A percentile compares a stretch with the other conserved stretches of the same genome.
Evolutionary conservation across 2,329 filamentous ascomycete genomes (phyloP).

Genomic region (Westerdykella ornata): DNA sequence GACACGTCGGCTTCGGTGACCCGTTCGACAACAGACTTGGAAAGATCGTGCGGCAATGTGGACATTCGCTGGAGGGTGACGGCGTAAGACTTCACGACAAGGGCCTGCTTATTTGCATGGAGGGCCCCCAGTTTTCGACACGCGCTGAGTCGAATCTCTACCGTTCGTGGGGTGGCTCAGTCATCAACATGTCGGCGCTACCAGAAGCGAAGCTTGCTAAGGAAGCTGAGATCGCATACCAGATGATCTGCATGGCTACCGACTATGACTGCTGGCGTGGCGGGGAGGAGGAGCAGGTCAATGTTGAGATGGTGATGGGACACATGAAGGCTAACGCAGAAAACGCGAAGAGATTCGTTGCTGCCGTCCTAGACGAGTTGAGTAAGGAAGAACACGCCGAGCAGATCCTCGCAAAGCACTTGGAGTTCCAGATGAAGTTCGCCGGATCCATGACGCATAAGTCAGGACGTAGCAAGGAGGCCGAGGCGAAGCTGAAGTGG

Average conservation of each 20-base stretch:
- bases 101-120: slow-evolving; percentile 89
- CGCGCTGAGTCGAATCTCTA: slow-evolving; percentile 95
- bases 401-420: slow-evolving; percentile 72
- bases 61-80: slow-evolving; percentile 70
- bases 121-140: slow-evolving; percentile 97
- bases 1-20: slow-evolving; percentile 91
- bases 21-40: slow-evolving; percentile 80
- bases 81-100: slow-evolving; percentile 77
- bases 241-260: slow-evolving; percentile 99
- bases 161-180: slow-evolving; percentile 82
- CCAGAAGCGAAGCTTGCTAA: slow-evolving; percentile 94
- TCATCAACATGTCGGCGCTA: slow-evolving; percentile 97
- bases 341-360: slow-evolving; percentile 81
- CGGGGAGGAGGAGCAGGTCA: slow-evolving; percentile 66
- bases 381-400: slow-evolving; percentile 69
- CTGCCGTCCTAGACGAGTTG: slow-evolving; percentile 79
- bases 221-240: slow-evolving; percentile 93
- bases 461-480: slow-evolving; percentile 64
- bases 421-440: slow-evolving; percentile 67
- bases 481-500: slow-evolving; percentile 73
- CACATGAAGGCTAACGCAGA: slow-evolving; percentile 90
- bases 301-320: slow-evolving; percentile 93
- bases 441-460: slow-evolving; percentile 78
- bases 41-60: slow-evolving; percentile 70
- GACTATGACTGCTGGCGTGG: slow-evolving; percentile 99